Conservation (phyloP, 2,329 filamentous ascomycete species). For the Pyrenochaeta sp. region DNA sequence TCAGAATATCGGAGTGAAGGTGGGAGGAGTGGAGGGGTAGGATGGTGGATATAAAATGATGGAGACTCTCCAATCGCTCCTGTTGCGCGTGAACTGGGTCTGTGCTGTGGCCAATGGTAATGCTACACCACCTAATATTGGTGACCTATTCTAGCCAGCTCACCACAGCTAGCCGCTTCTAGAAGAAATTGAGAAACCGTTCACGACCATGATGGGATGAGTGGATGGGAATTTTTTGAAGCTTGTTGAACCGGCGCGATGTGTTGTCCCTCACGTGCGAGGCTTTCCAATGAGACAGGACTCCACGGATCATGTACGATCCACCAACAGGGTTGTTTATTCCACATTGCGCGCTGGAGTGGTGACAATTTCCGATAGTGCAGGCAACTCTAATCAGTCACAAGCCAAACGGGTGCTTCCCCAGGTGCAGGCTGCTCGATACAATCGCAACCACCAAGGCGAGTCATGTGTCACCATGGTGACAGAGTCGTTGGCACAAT, state of each 20-base stretch:
- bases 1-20: conserved; percentile 33
- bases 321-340: background rate
- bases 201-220: conserved; percentile 17
- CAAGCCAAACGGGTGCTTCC: background rate
- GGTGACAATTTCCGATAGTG: background rate
- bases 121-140: conserved; percentile 14
- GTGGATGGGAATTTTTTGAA: conserved; percentile 21
- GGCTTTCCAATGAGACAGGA: conserved; percentile 1
- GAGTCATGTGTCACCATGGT: no score
- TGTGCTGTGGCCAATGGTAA: conserved; percentile 32
- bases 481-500: no score
- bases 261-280: conserved; percentile 22
- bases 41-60: conserved; percentile 41
- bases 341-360: background rate
- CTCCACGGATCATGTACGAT: background rate
- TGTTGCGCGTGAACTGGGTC: conserved; percentile 33
- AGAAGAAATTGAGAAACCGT: conserved; percentile 14
- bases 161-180: conserved; percentile 25
- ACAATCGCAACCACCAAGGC: no score
- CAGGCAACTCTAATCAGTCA: background rate
- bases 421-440: background rate
- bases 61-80: conserved; percentile 28
- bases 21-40: conserved; percentile 36
- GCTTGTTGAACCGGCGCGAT: conserved; percentile 18
- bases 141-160: conserved; percentile 23